Conservation (phyloP, 371 early-diverging fungal genomes). For the Basidiobolus meristosporus region DNA sequence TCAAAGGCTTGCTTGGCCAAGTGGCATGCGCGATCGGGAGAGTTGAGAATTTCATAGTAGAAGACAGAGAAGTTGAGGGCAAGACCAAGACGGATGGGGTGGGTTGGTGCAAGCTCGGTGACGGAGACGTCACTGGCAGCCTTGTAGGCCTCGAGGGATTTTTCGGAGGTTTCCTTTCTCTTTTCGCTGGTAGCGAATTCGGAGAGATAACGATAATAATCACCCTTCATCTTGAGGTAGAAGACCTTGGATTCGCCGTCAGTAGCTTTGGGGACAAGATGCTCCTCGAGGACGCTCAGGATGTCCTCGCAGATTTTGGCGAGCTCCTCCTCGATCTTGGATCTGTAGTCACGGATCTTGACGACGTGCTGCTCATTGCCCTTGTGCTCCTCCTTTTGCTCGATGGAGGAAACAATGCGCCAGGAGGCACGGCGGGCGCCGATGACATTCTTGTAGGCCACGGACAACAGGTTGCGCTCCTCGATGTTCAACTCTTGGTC, state of each 20-base stretch:
- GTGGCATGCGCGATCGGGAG: conserved; percentile 96
- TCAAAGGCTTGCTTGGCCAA: conserved; percentile 98
- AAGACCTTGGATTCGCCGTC: conserved; percentile 69
- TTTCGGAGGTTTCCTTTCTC: conserved; percentile 71
- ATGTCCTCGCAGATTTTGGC: conserved; percentile 63
- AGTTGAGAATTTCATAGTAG: conserved; percentile 99
- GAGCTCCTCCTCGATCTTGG: conserved; percentile 60
- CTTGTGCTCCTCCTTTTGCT: conserved; percentile 73
- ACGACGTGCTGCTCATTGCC: conserved; percentile 39
- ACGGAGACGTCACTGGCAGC: conserved; percentile 88
- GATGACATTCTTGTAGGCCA: conserved; percentile 96
- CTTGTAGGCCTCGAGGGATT: conserved; percentile 93
- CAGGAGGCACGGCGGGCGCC: conserved; percentile 93
- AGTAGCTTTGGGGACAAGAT: conserved; percentile 44
- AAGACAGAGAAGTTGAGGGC: conserved; percentile 99
- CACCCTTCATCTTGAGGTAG: conserved; percentile 96
- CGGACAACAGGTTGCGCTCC: conserved; percentile 88
- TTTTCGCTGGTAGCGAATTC: conserved; percentile 84
- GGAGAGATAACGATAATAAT: conserved; percentile 99
- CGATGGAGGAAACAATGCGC: conserved; percentile 87
- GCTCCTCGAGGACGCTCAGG: conserved; percentile 49
- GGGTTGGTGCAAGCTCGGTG: conserved; percentile 87
- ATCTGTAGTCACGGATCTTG: conserved; percentile 53
- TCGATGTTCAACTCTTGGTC: conserved; percentile 58
- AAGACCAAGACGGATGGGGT: conserved; percentile 98